Evolutionary conservation across 495 filamentous ascomycete species (phyloP).

Genomic region (Penicillium bovifimosum): DNA sequence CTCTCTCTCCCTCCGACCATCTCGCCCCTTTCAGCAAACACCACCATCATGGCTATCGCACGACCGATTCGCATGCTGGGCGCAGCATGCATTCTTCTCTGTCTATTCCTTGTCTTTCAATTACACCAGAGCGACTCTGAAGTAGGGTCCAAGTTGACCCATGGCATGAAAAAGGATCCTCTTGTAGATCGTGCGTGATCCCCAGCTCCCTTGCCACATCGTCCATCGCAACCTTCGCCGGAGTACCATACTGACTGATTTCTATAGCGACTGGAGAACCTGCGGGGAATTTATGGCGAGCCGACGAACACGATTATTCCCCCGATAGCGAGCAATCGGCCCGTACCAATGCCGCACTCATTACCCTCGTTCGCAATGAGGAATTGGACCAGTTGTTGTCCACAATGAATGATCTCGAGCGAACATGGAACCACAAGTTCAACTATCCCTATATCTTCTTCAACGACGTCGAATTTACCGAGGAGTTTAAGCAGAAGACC

Average conservation of each 20-base stretch:
- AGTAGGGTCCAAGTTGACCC: slow-evolving; percentile 32
- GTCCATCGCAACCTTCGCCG: not conserved
- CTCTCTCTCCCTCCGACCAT: slow-evolving; percentile 12
- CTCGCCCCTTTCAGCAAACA: slow-evolving; percentile 18
- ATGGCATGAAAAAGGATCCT: slow-evolving; percentile 65
- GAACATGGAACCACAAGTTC: slow-evolving; percentile 97
- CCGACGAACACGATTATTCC: slow-evolving; percentile 64
- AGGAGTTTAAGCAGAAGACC: slow-evolving; percentile 85
- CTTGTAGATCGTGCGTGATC: slow-evolving; percentile 68
- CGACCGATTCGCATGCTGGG: slow-evolving; percentile 75
- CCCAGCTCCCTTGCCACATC: slow-evolving; percentile 5
- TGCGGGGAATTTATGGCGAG: slow-evolving; percentile 62
- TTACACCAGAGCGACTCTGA: slow-evolving; percentile 49
- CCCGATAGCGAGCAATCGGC: slow-evolving; percentile 66
- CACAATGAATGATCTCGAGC: slow-evolving; percentile 84
- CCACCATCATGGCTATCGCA: slow-evolving; percentile 66
- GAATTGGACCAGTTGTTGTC: slow-evolving; percentile 78
- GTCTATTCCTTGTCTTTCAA: slow-evolving; percentile 69
- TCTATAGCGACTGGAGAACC: slow-evolving; percentile 73
- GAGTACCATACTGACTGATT: slow-evolving; percentile 3
- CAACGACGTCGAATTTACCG: slow-evolving; percentile 87
- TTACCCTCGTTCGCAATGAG: slow-evolving; percentile 86
- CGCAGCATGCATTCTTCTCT: slow-evolving; percentile 61
- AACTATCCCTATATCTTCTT: slow-evolving; percentile 99
- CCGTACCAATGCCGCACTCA: slow-evolving; percentile 86